Conservation (phyloP, 257 asterid species). For the Nicotiana benthamiana region DNA sequence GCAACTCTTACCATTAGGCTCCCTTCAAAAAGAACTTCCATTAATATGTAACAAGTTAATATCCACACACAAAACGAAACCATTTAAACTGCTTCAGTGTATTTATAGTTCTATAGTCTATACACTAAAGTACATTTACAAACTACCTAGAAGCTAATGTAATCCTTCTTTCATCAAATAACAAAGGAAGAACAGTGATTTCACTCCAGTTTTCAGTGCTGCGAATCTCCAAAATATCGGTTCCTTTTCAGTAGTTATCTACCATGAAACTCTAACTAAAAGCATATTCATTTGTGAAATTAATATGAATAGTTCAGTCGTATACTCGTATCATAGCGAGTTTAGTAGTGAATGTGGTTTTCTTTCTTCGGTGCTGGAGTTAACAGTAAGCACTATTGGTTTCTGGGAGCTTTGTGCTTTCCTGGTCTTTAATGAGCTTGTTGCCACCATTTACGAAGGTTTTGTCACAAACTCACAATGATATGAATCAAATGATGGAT, state of each 20-base stretch:
- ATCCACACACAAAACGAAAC: background rate
- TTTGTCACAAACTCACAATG: background rate
- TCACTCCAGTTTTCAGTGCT: background rate
- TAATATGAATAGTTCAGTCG: background rate
- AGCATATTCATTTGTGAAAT: background rate
- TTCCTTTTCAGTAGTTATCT: background rate
- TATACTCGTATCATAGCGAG: background rate
- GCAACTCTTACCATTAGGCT: background rate
- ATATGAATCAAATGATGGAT: background rate
- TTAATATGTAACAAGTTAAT: background rate
- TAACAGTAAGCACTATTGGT: background rate
- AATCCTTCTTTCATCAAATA: background rate
- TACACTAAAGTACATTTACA: background rate
- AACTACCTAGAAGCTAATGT: background rate
- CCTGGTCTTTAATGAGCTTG: background rate
- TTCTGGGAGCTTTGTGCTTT: slow-evolving; percentile 2
- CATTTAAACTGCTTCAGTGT: background rate
- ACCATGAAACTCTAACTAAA: background rate
- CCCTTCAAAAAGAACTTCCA: background rate
- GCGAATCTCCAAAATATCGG: background rate
- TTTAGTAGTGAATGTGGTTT: background rate
- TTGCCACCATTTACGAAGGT: background rate
- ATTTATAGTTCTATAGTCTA: background rate
- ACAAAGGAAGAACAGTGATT: background rate
- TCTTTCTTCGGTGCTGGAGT: background rate